These are phyloP conservation scores for Calocera cornea DNA, from an alignment of 768 basidiomycete species.

Conservation along the genomic window DNA sequence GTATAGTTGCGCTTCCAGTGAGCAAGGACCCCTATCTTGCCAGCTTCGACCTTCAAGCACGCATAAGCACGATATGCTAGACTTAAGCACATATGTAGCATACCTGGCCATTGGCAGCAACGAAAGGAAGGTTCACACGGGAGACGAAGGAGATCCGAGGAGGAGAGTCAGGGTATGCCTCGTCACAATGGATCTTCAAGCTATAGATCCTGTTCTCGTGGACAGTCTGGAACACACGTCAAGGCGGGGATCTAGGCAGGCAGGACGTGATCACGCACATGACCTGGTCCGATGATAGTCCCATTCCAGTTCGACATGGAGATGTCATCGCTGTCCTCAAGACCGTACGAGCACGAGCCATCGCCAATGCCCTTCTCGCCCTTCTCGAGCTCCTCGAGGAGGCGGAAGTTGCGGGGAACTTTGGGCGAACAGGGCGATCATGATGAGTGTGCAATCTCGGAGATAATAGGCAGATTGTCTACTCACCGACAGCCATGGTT, in stretches of 20 bases:
- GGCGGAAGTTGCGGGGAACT: slow-evolving; percentile 95
- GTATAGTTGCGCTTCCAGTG: slow-evolving; percentile 65
- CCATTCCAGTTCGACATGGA: slow-evolving; percentile 98
- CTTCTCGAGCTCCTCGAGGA: slow-evolving; percentile 97
- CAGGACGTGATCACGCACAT: slow-evolving; percentile 41
- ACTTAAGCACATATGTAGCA: slow-evolving; percentile 6
- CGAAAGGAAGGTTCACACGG: slow-evolving; percentile 87
- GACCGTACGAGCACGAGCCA: slow-evolving; percentile 91
- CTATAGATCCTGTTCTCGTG: slow-evolving; percentile 99
- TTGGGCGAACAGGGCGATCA: slow-evolving; percentile 7
- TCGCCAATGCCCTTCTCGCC: slow-evolving; percentile 99
- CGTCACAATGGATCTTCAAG: slow-evolving; percentile 75
- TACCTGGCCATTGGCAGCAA: slow-evolving; percentile 52
- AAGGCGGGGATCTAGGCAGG: slow-evolving; percentile 4
- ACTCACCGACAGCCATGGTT: slow-evolving; percentile 7
- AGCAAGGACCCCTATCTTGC: slow-evolving; percentile 55
- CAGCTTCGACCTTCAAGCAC: slow-evolving; percentile 43
- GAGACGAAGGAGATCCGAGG: slow-evolving; percentile 78
- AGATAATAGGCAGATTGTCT: background rate
- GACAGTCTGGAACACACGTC: slow-evolving; percentile 47
- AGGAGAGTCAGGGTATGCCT: slow-evolving; percentile 58
- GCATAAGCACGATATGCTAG: background rate
- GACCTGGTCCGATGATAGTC: slow-evolving; percentile 95
- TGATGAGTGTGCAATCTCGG: background rate
- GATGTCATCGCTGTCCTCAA: slow-evolving; percentile 92